Base-by-base conservation (phyloP, 768 basidiomycete species). In the Leccinum arenicola region DNA sequence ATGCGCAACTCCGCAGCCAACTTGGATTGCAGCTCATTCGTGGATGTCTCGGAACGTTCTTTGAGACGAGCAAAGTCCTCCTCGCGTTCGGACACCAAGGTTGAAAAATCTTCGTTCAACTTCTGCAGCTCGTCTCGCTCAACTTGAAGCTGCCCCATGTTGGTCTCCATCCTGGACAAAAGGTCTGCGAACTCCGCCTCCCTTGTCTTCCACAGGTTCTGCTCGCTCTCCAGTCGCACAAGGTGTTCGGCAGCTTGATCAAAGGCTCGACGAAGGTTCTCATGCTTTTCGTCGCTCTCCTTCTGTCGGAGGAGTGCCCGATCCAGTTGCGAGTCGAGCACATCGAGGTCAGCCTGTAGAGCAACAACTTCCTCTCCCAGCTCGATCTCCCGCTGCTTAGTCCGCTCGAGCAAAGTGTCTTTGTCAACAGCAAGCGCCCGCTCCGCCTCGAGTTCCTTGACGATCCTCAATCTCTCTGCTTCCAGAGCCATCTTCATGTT, bases 241-340 rank as follows among this genome's bases (percentile, higher is more conserved):
- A 95, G 82, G 69, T 95, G 93, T 62, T 93, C 88, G 1, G 91
- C 89, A 19, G 93, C 93, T 64, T 93, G 80, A 54, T 92, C 88
- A 69, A 94, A 93, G 15, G 87, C 88, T 52, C 81, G 76, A 27
- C 85, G 81, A 52, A 93, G 77, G 14, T 83, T 78, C 58, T 86
- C 84, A 59, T 91, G 83, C 66, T 90, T 91, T 71, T 89, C 88
- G 60, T 93, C 90, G 47, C 81, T 84, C 64, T 91, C 85, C 71
- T 88, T 91, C 72, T 93, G 89, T 47, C 88, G 78, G 40, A 83
- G 80, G 68, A 94, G 78, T 0, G 90, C 88, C 8, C 89, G 83
- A 57, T 91, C 91, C 9, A 96, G 81, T 67, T 98, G 93, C 4
- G 87, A 88, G 65, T 95, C 93, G 12, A 96, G 78, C 3, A 85